A percentile compares a stretch with the other conserved stretches of the same genome.
phyloP scores from a whole-genome alignment of 805 yeast genomes.

The Saccharomycopsis synnaedendra region DNA sequence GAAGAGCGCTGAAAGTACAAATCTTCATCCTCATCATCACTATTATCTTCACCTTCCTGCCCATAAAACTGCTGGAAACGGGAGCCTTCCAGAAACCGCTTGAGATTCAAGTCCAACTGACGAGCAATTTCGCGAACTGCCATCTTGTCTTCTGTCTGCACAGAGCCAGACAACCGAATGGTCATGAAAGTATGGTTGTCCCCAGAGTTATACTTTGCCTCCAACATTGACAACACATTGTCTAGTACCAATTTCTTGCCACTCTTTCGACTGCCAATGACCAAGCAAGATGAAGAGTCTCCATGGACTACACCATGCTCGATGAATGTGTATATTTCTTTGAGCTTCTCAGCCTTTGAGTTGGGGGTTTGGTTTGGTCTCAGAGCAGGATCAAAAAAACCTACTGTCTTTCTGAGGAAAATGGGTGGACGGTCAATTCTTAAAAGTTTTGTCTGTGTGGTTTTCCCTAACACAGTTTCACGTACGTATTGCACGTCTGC shows the following conservation, averaged over 20 bases:
- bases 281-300: constrained; percentile 72
- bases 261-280: constrained; percentile 70
- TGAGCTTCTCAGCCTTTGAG: constrained; percentile 20
- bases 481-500: background rate
- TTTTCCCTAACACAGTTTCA: background rate
- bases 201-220: constrained; percentile 22
- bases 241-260: constrained; percentile 66
- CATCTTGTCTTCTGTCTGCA: constrained; percentile 61
- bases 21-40: constrained; percentile 1
- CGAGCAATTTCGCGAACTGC: constrained; percentile 83
- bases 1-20: constrained; percentile 37
- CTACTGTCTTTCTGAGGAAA: constrained; percentile 1
- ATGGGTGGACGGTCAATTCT: constrained; percentile 1
- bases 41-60: constrained; percentile 5
- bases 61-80: constrained; percentile 4
- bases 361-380: constrained; percentile 5
- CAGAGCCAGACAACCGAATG: constrained; percentile 55
- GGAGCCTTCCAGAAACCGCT: constrained; percentile 23
- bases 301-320: constrained; percentile 52
- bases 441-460: background rate
- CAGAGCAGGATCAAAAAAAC: constrained; percentile 7
- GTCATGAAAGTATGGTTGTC: constrained; percentile 42
- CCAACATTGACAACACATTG: constrained; percentile 38
- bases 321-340: constrained; percentile 45
- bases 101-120: constrained; percentile 47